A percentile compares a stretch with the other conserved stretches of the same genome.
Evolutionary conservation across 164 flowering plant genomes (phyloP).

Genomic region (Sedum album): DNA sequence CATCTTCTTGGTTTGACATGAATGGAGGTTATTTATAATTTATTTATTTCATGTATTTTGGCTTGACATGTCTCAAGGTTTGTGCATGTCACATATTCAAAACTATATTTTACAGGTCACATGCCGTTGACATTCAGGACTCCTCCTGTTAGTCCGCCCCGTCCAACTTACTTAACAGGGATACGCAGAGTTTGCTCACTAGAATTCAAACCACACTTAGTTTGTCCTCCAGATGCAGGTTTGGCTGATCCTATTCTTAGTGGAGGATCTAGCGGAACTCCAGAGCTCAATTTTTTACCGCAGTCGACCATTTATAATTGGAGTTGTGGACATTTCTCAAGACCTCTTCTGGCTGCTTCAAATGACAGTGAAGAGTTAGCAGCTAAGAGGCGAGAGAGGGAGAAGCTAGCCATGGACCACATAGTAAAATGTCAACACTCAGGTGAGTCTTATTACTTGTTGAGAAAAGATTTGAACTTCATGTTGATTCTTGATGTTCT

Average conservation of each 20-base stretch:
- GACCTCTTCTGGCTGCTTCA: conserved; percentile 69
- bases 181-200: conserved; percentile 87
- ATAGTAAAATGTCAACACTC: conserved; percentile 84
- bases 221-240: conserved; percentile 79
- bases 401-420: conserved; percentile 66
- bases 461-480: background rate
- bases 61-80: background rate
- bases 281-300: conserved; percentile 89
- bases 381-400: conserved; percentile 67
- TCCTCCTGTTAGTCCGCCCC: conserved; percentile 98
- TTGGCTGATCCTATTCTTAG: conserved; percentile 86
- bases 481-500: background rate
- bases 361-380: conserved; percentile 75
- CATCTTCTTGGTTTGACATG: conserved; percentile 94
- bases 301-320: conserved; percentile 87
- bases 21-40: conserved; percentile 46
- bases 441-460: conserved; percentile 32
- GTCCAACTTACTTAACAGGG: conserved; percentile 58
- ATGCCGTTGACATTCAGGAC: conserved; percentile 84
- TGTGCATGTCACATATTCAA: background rate
- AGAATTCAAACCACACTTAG: conserved; percentile 78
- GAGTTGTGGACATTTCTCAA: conserved; percentile 96
- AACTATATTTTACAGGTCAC: conserved; percentile 41
- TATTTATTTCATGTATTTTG: background rate
- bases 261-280: conserved; percentile 41